A percentile compares a stretch with the other conserved stretches of the same genome.
These are phyloP conservation scores for Cardamine chenopodiifolia DNA, from an alignment of 345 rosid species.

Conservation along the genomic window DNA sequence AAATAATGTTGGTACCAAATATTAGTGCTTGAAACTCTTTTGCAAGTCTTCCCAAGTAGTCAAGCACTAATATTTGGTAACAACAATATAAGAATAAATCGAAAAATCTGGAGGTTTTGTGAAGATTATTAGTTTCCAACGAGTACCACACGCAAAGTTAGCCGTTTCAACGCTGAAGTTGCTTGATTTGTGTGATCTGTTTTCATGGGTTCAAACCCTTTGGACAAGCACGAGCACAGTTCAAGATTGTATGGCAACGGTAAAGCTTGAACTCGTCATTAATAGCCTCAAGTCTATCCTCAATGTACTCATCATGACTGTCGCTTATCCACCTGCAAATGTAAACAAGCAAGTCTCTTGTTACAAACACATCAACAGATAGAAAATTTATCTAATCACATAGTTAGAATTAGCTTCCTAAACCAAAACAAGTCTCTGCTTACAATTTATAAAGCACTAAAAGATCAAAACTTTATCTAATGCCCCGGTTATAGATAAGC, in stretches of 20 bases:
- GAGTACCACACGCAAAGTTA: background rate
- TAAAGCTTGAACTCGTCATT: conserved; percentile 94
- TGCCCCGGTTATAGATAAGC: background rate
- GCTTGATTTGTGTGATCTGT: conserved; percentile 82
- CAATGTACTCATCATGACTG: conserved; percentile 94
- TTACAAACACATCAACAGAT: conserved; percentile 22
- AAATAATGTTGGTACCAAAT: too few relatives aligned
- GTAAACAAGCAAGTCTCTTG: conserved; percentile 2
- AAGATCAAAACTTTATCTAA: background rate
- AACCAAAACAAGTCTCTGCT: background rate
- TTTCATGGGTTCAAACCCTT: conserved; percentile 98
- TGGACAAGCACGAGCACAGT: conserved; percentile 97
- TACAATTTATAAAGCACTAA: background rate
- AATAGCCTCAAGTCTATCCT: conserved; percentile 83
- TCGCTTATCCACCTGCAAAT: conserved; percentile 92
- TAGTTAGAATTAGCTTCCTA: conserved; percentile 1
- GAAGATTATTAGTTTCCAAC: conserved; percentile 41
- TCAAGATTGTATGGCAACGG: conserved; percentile 97
- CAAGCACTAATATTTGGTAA: conserved; percentile 21
- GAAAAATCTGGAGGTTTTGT: background rate
- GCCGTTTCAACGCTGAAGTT: conserved; percentile 52
- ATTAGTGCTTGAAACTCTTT: too few relatives aligned
- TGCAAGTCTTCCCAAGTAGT: too few relatives aligned
- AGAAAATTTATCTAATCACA: background rate
- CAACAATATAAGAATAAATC: conserved; percentile 31